phyloP scores from a whole-genome alignment of 495 filamentous ascomycete species.

The Amniculicola lignicola region DNA sequence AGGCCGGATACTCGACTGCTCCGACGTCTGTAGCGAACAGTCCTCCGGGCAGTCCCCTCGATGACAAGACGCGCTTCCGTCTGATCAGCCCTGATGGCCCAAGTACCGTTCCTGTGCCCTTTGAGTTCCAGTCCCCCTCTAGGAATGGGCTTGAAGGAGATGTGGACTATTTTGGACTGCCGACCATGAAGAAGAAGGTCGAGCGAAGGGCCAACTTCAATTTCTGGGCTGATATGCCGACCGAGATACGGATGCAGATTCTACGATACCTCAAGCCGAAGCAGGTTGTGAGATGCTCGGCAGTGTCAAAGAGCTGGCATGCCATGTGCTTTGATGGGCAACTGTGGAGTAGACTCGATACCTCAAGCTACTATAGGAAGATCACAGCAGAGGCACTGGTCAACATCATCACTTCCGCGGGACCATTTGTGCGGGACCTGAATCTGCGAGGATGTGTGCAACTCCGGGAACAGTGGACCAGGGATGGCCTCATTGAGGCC shows the following conservation, averaged over 20 bases:
- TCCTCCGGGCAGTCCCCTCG: conserved; percentile 45
- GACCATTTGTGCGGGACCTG: conserved; percentile 85
- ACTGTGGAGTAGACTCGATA: conserved; percentile 81
- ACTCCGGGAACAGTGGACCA: conserved; percentile 73
- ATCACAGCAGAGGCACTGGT: conserved; percentile 80
- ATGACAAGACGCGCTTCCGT: conserved; percentile 51
- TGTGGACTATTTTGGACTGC: conserved; percentile 50
- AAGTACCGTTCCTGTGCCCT: conserved; percentile 60
- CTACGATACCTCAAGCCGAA: conserved; percentile 73
- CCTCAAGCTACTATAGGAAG: conserved; percentile 78
- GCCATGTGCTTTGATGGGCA: conserved; percentile 92
- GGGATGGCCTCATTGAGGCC: conserved; percentile 69
- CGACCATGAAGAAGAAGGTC: conserved; percentile 39
- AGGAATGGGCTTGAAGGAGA: conserved; percentile 38
- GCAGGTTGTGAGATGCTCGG: conserved; percentile 77
- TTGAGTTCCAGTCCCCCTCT: conserved; percentile 56
- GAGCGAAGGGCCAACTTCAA: conserved; percentile 54
- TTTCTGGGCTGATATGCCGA: conserved; percentile 77
- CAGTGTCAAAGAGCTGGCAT: conserved; percentile 78
- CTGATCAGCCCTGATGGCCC: conserved; percentile 46
- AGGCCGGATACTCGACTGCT: conserved; percentile 61
- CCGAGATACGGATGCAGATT: conserved; percentile 76
- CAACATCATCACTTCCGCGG: conserved; percentile 79
- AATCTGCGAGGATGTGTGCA: conserved; percentile 78
- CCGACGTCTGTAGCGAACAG: conserved; percentile 59